Evolutionary conservation across 2,329 filamentous ascomycete genomes (phyloP), one percentile per base, ranked within the genome.

Genomic region (Scopulariopsis brevicaulis): DNA sequence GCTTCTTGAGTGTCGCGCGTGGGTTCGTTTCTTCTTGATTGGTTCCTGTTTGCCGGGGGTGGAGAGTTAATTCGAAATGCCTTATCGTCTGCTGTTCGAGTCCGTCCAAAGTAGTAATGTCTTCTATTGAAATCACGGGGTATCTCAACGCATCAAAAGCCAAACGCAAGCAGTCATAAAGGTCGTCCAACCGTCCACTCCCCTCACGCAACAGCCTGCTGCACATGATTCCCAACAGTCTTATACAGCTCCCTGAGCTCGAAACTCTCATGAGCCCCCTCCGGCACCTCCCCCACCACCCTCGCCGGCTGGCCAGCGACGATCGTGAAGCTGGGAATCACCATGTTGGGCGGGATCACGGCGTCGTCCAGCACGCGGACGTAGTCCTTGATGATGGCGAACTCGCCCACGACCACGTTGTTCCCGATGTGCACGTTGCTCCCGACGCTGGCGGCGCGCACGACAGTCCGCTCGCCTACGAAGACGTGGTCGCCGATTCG

Each of bases 401-500:
- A 92, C 64, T 91, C 87, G 59, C 90, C 89, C 55, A 99, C 78
- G 1, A 87, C 86, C 62, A 85, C 89, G 56, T 85, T 83, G 58
- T 80, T 79, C 24, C 91, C 92, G 61, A 99, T 89, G 68, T 90
- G 83, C 18, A 97, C 91, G 72, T 96, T 90, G 64, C 81, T 90
- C 1, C 89, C 89, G 57, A 99, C 83, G 40, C 83, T 82, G 7
- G 91, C 90, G 0, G 93, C 90, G 68, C 94, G 90, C 43, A 99
- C 81, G 46, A 93, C 82, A 43, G 85, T 84, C 37, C 77, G 76
- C 65, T 83, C 79, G 59, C 90, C 92, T 55, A 99, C 81, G 71
- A 93, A 96, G 62, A 96, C 92, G 73, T 97, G 93, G 70, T 96
- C 92, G 53, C 91, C 91, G 63, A 99, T 88, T 61, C 94, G 90